phyloP scores from a whole-genome alignment of 495 filamentous ascomycete genomes.

The Penicillium crystallinum region DNA sequence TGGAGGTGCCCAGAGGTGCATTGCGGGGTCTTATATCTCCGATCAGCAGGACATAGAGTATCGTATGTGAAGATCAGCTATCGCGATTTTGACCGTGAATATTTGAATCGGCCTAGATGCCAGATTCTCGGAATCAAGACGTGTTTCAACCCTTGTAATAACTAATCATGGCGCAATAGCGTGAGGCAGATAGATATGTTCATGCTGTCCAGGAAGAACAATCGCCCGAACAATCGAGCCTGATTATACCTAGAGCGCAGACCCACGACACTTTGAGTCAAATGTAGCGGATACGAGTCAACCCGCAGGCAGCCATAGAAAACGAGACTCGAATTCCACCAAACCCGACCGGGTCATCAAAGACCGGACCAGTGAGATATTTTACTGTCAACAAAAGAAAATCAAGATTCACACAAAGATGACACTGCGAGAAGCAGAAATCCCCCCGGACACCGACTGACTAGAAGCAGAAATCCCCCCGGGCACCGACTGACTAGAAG shows the following conservation, averaged over 20 bases:
- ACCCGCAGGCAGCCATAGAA: no score
- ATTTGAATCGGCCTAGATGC: neutral
- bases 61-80: neutral
- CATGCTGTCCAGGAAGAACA: no score
- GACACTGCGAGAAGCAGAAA: neutral
- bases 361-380: neutral
- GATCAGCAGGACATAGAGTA: neutral
- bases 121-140: neutral
- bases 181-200: neutral
- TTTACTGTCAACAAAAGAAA: neutral
- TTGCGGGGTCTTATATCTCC: slow-evolving; percentile 7
- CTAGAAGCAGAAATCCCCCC: slow-evolving; percentile 1
- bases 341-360: neutral
- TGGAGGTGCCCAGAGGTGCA: neutral
- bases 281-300: no score
- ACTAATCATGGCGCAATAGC: neutral
- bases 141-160: neutral
- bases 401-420: neutral
- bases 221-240: no score
- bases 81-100: neutral
- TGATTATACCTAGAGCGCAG: no score
- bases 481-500: slow-evolving; percentile 3
- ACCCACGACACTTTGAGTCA: no score
- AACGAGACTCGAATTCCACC: no score
- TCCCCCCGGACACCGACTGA: slow-evolving; percentile 11